Evolutionary conservation across 306 rosid genomes (phyloP).

Genomic region (Ziziphus jujuba): DNA sequence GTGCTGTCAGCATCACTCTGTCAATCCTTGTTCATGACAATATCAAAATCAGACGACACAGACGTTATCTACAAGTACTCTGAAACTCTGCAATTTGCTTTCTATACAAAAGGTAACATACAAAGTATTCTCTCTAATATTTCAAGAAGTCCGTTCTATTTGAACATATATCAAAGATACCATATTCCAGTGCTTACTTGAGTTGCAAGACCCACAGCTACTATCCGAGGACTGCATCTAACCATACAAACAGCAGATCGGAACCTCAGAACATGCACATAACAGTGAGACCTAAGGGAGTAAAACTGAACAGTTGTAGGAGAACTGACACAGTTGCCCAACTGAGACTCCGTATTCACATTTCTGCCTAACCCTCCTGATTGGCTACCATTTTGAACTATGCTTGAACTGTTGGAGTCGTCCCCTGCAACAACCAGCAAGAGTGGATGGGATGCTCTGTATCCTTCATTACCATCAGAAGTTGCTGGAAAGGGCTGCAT

Average conservation of each 20-base stretch:
- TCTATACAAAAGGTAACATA: not conserved
- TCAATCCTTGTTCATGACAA: not conserved
- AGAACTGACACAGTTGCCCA: conserved; percentile 46
- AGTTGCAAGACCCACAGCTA: conserved; percentile 83
- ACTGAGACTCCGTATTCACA: conserved; percentile 37
- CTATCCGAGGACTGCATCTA: conserved; percentile 81
- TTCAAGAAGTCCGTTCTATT: not conserved
- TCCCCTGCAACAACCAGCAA: conserved; percentile 81
- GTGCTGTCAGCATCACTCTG: not conserved
- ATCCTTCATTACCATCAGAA: conserved; percentile 55
- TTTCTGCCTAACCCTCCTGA: conserved; percentile 51
- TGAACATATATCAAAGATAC: conserved; percentile 10
- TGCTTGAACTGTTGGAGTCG: conserved; percentile 27
- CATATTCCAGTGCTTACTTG: conserved; percentile 59
- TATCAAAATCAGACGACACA: not conserved
- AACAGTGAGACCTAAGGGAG: conserved; percentile 71
- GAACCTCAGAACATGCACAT: conserved; percentile 80
- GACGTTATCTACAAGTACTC: not conserved
- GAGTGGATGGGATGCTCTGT: conserved; percentile 61
- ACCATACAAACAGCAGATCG: conserved; percentile 83
- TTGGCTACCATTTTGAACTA: conserved; percentile 32
- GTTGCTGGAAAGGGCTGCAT: conserved; percentile 71
- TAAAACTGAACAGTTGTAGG: conserved; percentile 84
- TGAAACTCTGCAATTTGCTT: not conserved
- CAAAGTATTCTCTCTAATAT: conserved; percentile 4